These are phyloP conservation scores for Hibiscus tridactylites DNA, from an alignment of 345 rosid genomes.

Conservation along the genomic window DNA sequence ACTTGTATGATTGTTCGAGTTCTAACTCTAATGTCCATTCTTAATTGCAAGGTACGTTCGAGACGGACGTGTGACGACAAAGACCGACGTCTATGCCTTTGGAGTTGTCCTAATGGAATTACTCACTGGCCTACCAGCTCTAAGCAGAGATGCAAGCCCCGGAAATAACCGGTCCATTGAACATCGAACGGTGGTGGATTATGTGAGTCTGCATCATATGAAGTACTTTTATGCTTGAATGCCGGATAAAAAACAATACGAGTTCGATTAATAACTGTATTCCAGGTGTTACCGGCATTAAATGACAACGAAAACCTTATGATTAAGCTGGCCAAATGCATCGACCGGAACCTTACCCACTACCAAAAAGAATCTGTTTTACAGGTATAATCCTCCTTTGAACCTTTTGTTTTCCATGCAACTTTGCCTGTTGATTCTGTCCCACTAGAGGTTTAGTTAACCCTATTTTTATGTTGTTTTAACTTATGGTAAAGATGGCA, in stretches of 20 bases:
- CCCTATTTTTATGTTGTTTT: conserved; percentile 3
- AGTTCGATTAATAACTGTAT: not conserved
- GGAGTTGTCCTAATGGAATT: conserved; percentile 31
- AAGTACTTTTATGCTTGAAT: not conserved
- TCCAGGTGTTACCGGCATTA: conserved; percentile 21
- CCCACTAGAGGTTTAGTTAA: not conserved
- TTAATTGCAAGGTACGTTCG: conserved; percentile 15
- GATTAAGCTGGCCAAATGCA: conserved; percentile 8
- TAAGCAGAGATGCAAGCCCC: conserved; percentile 14
- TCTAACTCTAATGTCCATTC: not conserved
- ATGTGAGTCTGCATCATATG: conserved; percentile 13
- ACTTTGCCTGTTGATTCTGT: not conserved
- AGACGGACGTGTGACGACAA: conserved; percentile 27
- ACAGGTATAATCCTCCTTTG: conserved; percentile 9
- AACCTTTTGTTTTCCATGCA: not conserved
- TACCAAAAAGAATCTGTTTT: conserved; percentile 19
- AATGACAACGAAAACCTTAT: conserved; percentile 5
- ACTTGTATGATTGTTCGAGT: not conserved
- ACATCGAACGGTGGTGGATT: conserved; percentile 25
- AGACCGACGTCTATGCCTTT: conserved; percentile 24
- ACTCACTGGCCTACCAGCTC: conserved; percentile 28
- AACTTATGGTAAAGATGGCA: conserved; percentile 19
- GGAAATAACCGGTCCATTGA: conserved; percentile 7
- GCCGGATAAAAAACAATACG: not conserved
- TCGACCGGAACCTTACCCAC: conserved; percentile 16